Base-by-base conservation (phyloP, 2,329 filamentous ascomycete genomes). In the Fusarium metavorans region DNA sequence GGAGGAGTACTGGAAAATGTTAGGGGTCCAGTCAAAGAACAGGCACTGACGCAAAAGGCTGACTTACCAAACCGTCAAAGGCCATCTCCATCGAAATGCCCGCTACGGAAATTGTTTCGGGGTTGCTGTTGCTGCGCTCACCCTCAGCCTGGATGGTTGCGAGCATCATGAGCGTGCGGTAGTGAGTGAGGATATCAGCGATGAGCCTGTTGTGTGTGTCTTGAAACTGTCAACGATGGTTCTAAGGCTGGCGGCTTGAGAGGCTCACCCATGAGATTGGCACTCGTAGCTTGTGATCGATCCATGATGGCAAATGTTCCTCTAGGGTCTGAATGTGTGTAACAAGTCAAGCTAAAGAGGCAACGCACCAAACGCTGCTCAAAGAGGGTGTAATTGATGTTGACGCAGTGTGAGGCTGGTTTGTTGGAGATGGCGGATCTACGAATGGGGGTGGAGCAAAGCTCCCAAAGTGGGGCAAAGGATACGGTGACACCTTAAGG, bases 131-230 rank as follows among this genome's bases (percentile, higher is more conserved):
- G 70, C 80, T 81, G 39, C 80, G 79, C 66, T 85, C 84, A 57
- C 79, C 82, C 27, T 84, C 81, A 20, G 83, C 84, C 43, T 85
- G 84, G 43, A 84, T 81, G 34, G 85, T 86, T 58, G 84, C 83
- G 14, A 85, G 80, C 80, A 84, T 82, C 79, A 85, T 84, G 56
- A 86, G 83, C 34, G 81, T 82, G 66, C 84, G 83, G 78, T 85
- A 86, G 66, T 82, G 84, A 13, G 82, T 84, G 56, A 86, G 83
- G 63, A 86, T 82, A 69, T 86, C 83, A 35, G 84, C 85, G 43
- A 86, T 81, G 70, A 86, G 84, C 45, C 84, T 82, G 73, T 86
- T 84, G 74, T 86, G 84, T 34, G 81, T 84, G 77, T 86, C 85
- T 85, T 52, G n/a, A 25, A 25, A 14, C 20, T 54, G 18, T 66